Evolutionary conservation across 495 filamentous ascomycete species (phyloP).

Genomic region (Podospora comata): DNA sequence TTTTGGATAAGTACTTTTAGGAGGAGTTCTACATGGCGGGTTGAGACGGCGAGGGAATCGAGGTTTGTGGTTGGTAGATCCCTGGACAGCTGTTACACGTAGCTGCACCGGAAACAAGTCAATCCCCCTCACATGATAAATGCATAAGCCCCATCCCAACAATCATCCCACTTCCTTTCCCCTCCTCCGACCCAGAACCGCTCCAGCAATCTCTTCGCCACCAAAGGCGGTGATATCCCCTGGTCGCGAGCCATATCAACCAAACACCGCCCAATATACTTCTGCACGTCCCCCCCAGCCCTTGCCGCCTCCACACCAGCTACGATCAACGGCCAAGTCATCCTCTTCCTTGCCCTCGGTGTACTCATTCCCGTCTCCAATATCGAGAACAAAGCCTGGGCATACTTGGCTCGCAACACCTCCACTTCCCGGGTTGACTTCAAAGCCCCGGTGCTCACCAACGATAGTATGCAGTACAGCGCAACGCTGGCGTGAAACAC

Average conservation of each 20-base stretch:
- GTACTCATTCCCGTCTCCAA: conserved; percentile 22
- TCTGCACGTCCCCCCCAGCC: conserved; percentile 16
- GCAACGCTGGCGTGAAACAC: conserved; percentile 29
- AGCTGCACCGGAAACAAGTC: no score
- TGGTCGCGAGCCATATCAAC: conserved; percentile 23
- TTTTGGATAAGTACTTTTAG: conserved; percentile 8
- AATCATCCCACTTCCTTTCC: conserved; percentile 33
- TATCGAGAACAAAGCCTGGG: conserved; percentile 14
- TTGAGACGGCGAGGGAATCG: not conserved
- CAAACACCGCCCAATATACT: conserved; percentile 25
- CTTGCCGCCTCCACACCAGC: conserved; percentile 34
- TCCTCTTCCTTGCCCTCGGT: conserved; percentile 5
- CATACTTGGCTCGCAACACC: conserved; percentile 5
- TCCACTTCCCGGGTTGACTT: not conserved
- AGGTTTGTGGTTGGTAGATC: not conserved
- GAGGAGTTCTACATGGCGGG: no score
- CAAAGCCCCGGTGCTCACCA: conserved; percentile 21
- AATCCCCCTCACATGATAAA: conserved; percentile 8
- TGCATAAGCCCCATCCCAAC: conserved; percentile 24
- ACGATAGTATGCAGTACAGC: conserved; percentile 37
- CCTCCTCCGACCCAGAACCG: conserved; percentile 28
- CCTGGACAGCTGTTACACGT: no score
- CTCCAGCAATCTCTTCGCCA: conserved; percentile 29
- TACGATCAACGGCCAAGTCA: conserved; percentile 37
- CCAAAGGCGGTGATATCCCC: conserved; percentile 27